phyloP scores from a whole-genome alignment of 1,284 basidiomycete species.

The Xanthoconium separans region DNA sequence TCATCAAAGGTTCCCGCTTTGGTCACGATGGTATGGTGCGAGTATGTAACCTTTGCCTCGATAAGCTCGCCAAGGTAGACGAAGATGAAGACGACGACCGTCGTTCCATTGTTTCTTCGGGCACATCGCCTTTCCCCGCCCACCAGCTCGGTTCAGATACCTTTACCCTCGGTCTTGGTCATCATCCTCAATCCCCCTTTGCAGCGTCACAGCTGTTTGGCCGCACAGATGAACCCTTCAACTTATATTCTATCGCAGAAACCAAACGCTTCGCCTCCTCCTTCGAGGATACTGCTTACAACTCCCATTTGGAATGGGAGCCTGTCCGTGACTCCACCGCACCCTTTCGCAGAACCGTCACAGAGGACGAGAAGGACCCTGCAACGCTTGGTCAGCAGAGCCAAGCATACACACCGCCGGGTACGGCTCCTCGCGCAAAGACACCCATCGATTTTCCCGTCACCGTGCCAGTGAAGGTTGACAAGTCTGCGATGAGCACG shows the following conservation, averaged over 20 bases:
- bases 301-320: constrained; percentile 53
- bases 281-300: constrained; percentile 53
- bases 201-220: constrained; percentile 85
- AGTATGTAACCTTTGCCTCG: constrained; percentile 92
- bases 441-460: constrained; percentile 56
- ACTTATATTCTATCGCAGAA: constrained; percentile 77
- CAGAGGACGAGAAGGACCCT: constrained; percentile 74
- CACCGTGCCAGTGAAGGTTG: constrained; percentile 46
- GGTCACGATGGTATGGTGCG: constrained; percentile 91
- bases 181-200: constrained; percentile 80
- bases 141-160: constrained; percentile 47
- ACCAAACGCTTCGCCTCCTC: constrained; percentile 54
- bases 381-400: constrained; percentile 45
- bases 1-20: constrained; percentile 93
- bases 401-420: constrained; percentile 30
- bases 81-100: constrained; percentile 83
- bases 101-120: constrained; percentile 70
- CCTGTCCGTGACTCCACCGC: constrained; percentile 60
- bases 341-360: constrained; percentile 78
- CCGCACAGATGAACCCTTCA: constrained; percentile 71
- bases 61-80: constrained; percentile 80
- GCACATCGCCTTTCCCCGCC: constrained; percentile 48
- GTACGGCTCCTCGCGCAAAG: constrained; percentile 45
- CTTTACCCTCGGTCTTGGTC: constrained; percentile 44
- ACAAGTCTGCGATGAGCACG: constrained; percentile 55